Evolutionary conservation across 768 basidiomycete genomes (phyloP).

Genomic region (Pholiota conissans): DNA sequence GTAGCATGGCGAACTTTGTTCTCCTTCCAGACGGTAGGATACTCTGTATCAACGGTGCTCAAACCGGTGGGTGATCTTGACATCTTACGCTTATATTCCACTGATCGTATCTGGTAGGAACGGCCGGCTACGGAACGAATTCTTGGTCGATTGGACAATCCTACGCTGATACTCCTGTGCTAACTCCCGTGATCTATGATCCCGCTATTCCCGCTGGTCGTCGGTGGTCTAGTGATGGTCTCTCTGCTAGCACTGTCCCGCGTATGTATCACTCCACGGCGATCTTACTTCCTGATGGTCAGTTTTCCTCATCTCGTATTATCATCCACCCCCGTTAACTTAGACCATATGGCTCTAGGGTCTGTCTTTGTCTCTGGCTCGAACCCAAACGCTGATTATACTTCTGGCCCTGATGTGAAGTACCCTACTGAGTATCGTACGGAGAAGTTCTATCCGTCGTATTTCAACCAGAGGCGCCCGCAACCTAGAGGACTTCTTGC

Average conservation of each 20-base stretch:
- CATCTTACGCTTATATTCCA: background rate
- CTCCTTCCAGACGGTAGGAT: slow-evolving; percentile 68
- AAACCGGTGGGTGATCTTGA: slow-evolving; percentile 45
- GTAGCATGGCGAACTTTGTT: slow-evolving; percentile 74
- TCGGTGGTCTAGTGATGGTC: slow-evolving; percentile 62
- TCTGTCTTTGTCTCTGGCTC: slow-evolving; percentile 77
- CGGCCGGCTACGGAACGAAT: slow-evolving; percentile 61
- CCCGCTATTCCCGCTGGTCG: slow-evolving; percentile 55
- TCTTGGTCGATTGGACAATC: slow-evolving; percentile 57
- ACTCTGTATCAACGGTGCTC: slow-evolving; percentile 67
- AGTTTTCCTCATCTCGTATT: background rate
- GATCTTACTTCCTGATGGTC: slow-evolving; percentile 61
- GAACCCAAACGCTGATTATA: slow-evolving; percentile 75
- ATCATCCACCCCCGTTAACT: background rate
- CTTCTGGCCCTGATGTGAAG: slow-evolving; percentile 40
- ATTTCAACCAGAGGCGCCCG: slow-evolving; percentile 60
- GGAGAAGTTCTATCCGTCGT: slow-evolving; percentile 74
- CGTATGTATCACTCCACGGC: slow-evolving; percentile 81
- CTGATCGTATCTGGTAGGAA: slow-evolving; percentile 38
- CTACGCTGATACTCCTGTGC: slow-evolving; percentile 59
- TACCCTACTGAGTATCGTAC: slow-evolving; percentile 76
- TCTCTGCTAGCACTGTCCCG: slow-evolving; percentile 57
- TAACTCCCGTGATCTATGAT: slow-evolving; percentile 61
- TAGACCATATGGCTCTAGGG: slow-evolving; percentile 27
- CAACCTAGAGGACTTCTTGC: slow-evolving; percentile 54